phyloP scores from a whole-genome alignment of 108 stramenopile species.

The Cyclotella distinguenda region DNA sequence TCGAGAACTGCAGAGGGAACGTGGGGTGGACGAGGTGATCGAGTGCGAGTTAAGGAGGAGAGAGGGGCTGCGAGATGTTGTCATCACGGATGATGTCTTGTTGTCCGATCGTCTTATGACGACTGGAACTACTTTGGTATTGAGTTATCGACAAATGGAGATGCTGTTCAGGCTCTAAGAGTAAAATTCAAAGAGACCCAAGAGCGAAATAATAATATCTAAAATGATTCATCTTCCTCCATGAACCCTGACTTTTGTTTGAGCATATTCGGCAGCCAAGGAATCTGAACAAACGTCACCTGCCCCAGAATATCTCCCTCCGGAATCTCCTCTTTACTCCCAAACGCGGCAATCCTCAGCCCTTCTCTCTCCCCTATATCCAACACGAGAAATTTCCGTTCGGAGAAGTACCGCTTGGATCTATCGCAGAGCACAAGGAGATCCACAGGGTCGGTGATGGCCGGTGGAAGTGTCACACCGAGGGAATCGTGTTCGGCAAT shows the following conservation, averaged over 20 bases:
- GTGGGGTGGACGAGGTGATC: conserved; percentile 39
- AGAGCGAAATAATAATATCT: conserved; percentile 17
- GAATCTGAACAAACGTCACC: conserved; percentile 77
- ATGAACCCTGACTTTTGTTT: conserved; percentile 82
- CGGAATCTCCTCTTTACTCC: conserved; percentile 57
- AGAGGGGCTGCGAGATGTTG: conserved; percentile 33
- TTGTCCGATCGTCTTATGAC: conserved; percentile 41
- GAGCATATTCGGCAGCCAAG: conserved; percentile 87
- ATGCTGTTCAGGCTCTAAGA: conserved; percentile 35
- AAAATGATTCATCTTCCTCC: conserved; percentile 84
- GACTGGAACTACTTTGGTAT: conserved; percentile 26
- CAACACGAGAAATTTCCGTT: conserved; percentile 77
- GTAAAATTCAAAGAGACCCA: too few species aligned
- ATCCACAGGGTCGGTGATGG: conserved; percentile 72
- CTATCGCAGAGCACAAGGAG: conserved; percentile 76
- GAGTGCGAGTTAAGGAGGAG: conserved; percentile 47
- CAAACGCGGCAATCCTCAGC: conserved; percentile 68
- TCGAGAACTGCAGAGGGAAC: conserved; percentile 40
- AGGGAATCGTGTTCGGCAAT: conserved; percentile 78
- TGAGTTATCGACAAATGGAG: conserved; percentile 38
- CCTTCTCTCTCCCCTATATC: conserved; percentile 46
- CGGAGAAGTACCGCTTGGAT: conserved; percentile 57
- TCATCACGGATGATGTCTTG: conserved; percentile 52
- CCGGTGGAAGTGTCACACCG: conserved; percentile 61
- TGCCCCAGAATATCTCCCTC: conserved; percentile 67